Percentiles rank a stretch among this genome's conserved stretches.
phyloP scores from a whole-genome alignment of 306 rosid genomes.

The Casuarina glauca region DNA sequence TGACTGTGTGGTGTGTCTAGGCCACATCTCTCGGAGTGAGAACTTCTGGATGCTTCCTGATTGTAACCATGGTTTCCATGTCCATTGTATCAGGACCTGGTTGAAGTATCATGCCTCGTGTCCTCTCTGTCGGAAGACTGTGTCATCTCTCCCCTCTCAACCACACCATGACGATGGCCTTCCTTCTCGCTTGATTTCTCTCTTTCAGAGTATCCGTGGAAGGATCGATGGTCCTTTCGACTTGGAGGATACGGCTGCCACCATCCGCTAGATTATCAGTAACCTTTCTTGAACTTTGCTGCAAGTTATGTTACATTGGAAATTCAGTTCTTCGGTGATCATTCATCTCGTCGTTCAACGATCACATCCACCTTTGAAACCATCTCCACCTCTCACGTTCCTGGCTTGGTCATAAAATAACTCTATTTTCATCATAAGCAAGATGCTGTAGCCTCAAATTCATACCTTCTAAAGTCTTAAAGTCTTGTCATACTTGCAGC shows the following conservation, averaged over 20 bases:
- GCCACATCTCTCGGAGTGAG: not conserved
- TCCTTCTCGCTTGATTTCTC: not conserved
- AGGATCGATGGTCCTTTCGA: not conserved
- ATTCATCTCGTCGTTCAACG: not conserved
- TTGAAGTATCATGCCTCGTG: not conserved
- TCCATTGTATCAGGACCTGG: not conserved
- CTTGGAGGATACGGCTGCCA: not conserved
- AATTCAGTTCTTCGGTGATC: not conserved
- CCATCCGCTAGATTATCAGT: not conserved
- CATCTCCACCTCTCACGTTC: no score
- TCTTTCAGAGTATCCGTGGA: not conserved
- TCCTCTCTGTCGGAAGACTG: not conserved
- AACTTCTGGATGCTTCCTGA: not conserved
- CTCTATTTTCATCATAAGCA: no score
- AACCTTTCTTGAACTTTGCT: not conserved
- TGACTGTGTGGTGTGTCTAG: constrained; percentile 4
- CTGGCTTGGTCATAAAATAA: no score
- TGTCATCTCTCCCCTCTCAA: not conserved
- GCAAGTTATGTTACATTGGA: not conserved
- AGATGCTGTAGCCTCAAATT: no score
- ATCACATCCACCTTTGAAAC: no score
- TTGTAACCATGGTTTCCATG: constrained; percentile 2
- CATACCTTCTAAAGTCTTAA: no score
- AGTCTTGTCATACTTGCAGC: no score
- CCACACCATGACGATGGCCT: not conserved